Evolutionary conservation across 768 basidiomycete genomes (phyloP).

Genomic region (Boletus rubescentipes): DNA sequence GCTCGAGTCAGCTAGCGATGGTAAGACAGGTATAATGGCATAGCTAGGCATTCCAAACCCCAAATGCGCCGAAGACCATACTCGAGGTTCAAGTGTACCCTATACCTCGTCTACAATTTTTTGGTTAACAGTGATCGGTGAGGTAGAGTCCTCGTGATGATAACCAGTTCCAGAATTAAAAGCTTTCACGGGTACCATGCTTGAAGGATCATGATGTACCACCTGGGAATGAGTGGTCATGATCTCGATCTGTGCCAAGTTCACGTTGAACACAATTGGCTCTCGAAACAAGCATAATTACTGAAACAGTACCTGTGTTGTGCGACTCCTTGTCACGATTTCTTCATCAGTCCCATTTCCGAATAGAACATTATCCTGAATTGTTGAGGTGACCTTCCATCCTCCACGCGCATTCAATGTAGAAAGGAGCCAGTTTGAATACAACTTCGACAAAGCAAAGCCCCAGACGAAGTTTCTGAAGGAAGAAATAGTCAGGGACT

Average conservation of each 20-base stretch:
- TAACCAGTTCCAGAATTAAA: not conserved
- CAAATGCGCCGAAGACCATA: no score
- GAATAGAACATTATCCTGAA: slow-evolving; percentile 12
- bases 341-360: not conserved
- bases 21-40: no score
- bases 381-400: slow-evolving; percentile 14
- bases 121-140: not conserved
- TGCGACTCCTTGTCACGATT: not conserved
- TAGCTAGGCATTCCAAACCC: no score
- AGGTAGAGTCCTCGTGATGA: no score
- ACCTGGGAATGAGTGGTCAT: not conserved
- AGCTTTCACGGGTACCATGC: not conserved
- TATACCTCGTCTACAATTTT: not conserved
- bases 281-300: no score
- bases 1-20: no score
- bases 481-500: not conserved
- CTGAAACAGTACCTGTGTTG: slow-evolving; percentile 4
- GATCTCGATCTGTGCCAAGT: not conserved
- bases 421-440: slow-evolving; percentile 26
- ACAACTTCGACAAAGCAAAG: slow-evolving; percentile 28
- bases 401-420: slow-evolving; percentile 22
- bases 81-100: not conserved
- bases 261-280: not conserved
- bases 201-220: no score
- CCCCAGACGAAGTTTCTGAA: slow-evolving; percentile 24